Evolutionary conservation across 2,329 filamentous ascomycete genomes (phyloP), one percentile per base, ranked within the genome.

Genomic region (Cryphonectria nitschkei): DNA sequence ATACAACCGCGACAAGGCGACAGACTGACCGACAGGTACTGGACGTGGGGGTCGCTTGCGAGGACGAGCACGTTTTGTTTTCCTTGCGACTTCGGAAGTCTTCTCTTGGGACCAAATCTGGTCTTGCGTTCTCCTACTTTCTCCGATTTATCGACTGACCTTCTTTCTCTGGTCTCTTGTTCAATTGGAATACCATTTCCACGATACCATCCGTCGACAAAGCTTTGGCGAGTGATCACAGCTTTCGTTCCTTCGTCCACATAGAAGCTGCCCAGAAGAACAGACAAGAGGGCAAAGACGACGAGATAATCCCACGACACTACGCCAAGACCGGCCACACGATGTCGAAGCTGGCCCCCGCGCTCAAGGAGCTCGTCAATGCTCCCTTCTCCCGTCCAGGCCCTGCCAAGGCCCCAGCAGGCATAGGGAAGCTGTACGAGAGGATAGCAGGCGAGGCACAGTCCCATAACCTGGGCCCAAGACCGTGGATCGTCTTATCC

Each of bases 301-400:
- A n/a, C 29, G 37, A 71, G 63, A 54, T 9, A 54, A 54, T n/a
- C 43, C n/a, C 54, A 34, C 54, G 7, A 39, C 37, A 11, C 37
- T 2, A 39, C 37, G 37, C 37, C 26, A 26, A 26, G 26, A 1
- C 37, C 37, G 26, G 26, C 39, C 73, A 70, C 70, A 80, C 77
- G 75, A 94, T 93, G 92, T 90, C 92, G 8, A 94, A 93, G 79
- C 86, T 95, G 29, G 92, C 92, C 1, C 84, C 87, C 1, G 82
- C 88, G 65, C 85, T 95, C 75, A 95, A 94, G 81, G 86, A 89
- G 63, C 87, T 95, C 74, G 91, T 95, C 81, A 92, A 92, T 76
- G 88, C 90, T 71, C 86, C 91, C 4, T 87, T 89, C 76, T 89
- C 92, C 60, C 85, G 87, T 1, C 90, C 92, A 0, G 88, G 89